These are phyloP conservation scores for Aeschynomene evenia DNA, from an alignment of 306 rosid genomes.

Conservation along the genomic window DNA sequence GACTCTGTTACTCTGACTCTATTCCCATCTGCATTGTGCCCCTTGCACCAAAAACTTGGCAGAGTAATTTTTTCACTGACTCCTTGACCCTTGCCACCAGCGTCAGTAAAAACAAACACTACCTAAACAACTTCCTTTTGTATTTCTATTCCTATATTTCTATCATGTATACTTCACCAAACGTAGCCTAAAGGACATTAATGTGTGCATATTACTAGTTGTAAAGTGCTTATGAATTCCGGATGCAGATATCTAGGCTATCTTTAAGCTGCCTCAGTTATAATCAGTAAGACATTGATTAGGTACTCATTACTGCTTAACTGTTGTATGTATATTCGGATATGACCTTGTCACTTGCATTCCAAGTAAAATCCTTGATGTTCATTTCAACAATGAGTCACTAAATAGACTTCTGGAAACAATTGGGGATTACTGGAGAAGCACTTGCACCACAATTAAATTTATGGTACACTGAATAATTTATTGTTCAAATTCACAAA, in stretches of 20 bases:
- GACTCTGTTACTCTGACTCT: too few species aligned
- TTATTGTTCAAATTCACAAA: slow-evolving; percentile 11
- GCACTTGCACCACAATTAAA: slow-evolving; percentile 52
- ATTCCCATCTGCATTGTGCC: too few species aligned
- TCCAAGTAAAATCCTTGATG: slow-evolving; percentile 51
- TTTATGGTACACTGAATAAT: slow-evolving; percentile 40
- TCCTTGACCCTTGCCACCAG: too few species aligned
- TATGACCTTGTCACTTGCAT: slow-evolving; percentile 35
- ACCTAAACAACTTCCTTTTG: too few species aligned
- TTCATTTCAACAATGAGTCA: slow-evolving; percentile 52
- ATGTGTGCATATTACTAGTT: too few species aligned
- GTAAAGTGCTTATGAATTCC: neutral
- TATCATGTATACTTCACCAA: too few species aligned
- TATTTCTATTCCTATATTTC: too few species aligned
- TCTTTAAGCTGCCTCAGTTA: neutral
- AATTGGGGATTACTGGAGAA: slow-evolving; percentile 65
- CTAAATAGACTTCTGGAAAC: slow-evolving; percentile 62
- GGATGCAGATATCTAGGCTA: neutral
- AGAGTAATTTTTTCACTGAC: too few species aligned
- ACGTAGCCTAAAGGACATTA: too few species aligned
- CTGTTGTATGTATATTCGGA: slow-evolving; percentile 5
- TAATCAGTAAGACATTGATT: neutral
- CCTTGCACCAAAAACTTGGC: too few species aligned
- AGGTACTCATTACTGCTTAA: neutral
- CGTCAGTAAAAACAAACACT: too few species aligned